Conservation (phyloP, 2,329 filamentous ascomycete genomes). For the Xylariaceae sp. region DNA sequence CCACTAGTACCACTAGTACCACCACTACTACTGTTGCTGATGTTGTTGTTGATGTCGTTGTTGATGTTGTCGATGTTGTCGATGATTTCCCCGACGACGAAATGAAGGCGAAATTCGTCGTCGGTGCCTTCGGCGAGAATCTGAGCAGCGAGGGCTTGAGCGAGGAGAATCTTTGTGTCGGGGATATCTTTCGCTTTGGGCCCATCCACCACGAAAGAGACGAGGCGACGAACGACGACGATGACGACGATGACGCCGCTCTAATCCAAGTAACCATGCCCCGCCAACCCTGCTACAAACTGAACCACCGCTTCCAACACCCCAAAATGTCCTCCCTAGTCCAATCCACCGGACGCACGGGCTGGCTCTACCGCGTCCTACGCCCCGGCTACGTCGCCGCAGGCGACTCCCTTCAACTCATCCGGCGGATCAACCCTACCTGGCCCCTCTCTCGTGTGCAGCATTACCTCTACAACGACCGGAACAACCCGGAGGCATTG, state of each 20-base stretch:
- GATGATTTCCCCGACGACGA: constrained; percentile 42
- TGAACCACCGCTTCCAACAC: constrained; percentile 60
- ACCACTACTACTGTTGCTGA: no score
- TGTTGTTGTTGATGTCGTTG: no score
- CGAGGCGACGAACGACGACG: no score
- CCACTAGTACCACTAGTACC: no score
- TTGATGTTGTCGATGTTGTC: no score
- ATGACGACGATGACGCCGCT: constrained; percentile 25
- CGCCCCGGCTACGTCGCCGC: constrained; percentile 47
- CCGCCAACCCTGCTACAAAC: constrained; percentile 59
- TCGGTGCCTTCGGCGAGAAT: constrained; percentile 61
- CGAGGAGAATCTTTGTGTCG: constrained; percentile 59
- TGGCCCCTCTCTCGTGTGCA: constrained; percentile 59
- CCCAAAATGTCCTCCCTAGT: constrained; percentile 54
- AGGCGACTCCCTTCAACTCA: constrained; percentile 50
- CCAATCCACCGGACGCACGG: constrained; percentile 52
- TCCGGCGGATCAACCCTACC: constrained; percentile 48
- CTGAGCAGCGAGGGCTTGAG: constrained; percentile 50
- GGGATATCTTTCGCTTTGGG: constrained; percentile 52
- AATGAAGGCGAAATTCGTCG: constrained; percentile 42
- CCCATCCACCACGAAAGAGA: no score
- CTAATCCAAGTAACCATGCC: constrained; percentile 56
- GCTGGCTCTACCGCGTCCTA: constrained; percentile 60
- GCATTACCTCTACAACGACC: constrained; percentile 53
- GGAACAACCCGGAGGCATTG: constrained; percentile 44